Evolutionary conservation across 768 basidiomycete genomes (phyloP).

Genomic region (Paxillus rubicundulus): DNA sequence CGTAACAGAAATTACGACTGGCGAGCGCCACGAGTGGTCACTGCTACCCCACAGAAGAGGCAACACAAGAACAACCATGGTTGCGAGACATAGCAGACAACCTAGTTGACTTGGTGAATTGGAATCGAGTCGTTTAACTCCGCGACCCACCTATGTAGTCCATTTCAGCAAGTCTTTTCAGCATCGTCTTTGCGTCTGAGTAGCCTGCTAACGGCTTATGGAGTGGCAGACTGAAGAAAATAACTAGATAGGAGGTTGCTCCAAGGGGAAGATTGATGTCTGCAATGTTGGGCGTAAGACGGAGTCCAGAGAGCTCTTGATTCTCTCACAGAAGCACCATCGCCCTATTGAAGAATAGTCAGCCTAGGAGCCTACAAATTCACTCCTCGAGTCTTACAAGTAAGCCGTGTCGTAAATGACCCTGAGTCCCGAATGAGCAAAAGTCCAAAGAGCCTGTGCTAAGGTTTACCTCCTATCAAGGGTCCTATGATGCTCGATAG

Average conservation of each 20-base stretch:
- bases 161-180: constrained; percentile 4
- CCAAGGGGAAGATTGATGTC: constrained; percentile 16
- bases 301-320: neutral
- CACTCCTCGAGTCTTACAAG: constrained; percentile 5
- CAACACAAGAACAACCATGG: constrained; percentile 10
- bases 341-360: constrained; percentile 8
- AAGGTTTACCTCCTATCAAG: constrained; percentile 9
- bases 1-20: constrained; percentile 7
- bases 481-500: constrained; percentile 11
- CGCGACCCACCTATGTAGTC: constrained; percentile 13
- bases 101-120: constrained; percentile 5
- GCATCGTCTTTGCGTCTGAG: neutral
- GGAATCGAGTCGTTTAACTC: neutral
- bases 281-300: constrained; percentile 1
- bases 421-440: constrained; percentile 7
- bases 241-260: constrained; percentile 5
- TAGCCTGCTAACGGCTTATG: neutral
- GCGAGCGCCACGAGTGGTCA: constrained; percentile 6
- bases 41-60: constrained; percentile 11
- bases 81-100: constrained; percentile 11
- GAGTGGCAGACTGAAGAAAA: constrained; percentile 5
- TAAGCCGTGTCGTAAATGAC: constrained; percentile 8
- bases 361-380: neutral
- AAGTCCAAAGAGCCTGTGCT: neutral
- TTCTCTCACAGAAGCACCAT: constrained; percentile 17